Percentiles rank a stretch among this genome's conserved stretches.
Evolutionary conservation across 805 yeast genomes (phyloP).

Genomic region (Ogataea kodamae): DNA sequence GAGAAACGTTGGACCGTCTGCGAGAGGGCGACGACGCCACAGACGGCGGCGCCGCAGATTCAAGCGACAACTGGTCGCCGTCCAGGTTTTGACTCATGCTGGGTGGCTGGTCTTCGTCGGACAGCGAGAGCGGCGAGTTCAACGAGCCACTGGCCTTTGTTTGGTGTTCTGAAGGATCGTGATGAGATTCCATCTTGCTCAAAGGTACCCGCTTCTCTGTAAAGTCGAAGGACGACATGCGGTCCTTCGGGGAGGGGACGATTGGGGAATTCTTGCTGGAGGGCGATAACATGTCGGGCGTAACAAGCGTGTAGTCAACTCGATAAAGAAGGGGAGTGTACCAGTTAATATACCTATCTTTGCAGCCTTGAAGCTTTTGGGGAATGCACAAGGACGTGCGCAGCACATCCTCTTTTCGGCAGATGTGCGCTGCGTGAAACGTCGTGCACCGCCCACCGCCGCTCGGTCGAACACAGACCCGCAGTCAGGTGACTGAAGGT

Average conservation of each 20-base stretch:
- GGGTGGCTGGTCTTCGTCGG: constrained; percentile 17
- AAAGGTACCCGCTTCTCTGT: constrained; percentile 7
- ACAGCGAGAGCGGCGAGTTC: constrained; percentile 22
- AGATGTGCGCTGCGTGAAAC: not conserved
- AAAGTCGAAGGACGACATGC: constrained; percentile 17
- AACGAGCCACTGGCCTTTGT: constrained; percentile 3
- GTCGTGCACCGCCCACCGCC: constrained; percentile 4
- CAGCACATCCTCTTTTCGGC: too few relatives aligned
- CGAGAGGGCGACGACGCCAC: constrained; percentile 4
- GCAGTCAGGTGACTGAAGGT: not conserved
- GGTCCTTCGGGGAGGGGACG: constrained; percentile 9
- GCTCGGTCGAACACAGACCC: not conserved
- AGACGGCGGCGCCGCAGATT: constrained; percentile 9
- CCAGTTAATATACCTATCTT: constrained; percentile 2
- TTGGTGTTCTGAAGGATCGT: constrained; percentile 16
- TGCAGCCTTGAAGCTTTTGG: constrained; percentile 7
- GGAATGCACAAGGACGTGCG: constrained; percentile 1
- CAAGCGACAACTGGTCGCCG: constrained; percentile 21
- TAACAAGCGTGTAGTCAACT: not conserved
- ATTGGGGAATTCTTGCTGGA: constrained; percentile 22
- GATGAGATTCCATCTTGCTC: constrained; percentile 15
- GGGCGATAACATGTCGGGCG: constrained; percentile 26
- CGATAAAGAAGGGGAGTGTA: constrained; percentile 5
- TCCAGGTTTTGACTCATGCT: constrained; percentile 11
- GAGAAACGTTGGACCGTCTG: constrained; percentile 4